These are phyloP conservation scores for Ceratobasidium sp. DNA, from an alignment of 1,284 basidiomycete species.

Conservation along the genomic window DNA sequence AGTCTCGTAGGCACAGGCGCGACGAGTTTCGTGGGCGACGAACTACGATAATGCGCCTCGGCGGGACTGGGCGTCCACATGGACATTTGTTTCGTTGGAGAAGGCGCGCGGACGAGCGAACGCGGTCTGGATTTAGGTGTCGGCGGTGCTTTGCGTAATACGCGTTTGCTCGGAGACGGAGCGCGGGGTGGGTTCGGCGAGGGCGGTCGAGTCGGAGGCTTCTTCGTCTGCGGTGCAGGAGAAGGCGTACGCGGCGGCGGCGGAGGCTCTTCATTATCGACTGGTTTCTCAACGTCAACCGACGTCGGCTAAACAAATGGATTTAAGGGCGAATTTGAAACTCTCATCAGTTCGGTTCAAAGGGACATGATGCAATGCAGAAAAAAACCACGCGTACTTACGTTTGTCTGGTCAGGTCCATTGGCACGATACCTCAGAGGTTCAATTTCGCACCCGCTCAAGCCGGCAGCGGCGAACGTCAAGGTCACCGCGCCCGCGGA, in stretches of 20 bases:
- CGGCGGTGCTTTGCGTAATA: constrained; percentile 15
- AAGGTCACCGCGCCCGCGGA: constrained; percentile 26
- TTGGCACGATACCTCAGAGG: not conserved
- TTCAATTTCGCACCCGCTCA: constrained; percentile 28
- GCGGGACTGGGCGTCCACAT: constrained; percentile 37
- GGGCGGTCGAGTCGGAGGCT: constrained; percentile 10
- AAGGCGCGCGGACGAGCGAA: constrained; percentile 19
- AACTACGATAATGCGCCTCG: constrained; percentile 22
- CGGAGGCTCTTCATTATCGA: not conserved
- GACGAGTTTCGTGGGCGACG: not conserved
- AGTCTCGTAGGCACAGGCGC: no score
- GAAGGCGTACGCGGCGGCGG: constrained; percentile 18
- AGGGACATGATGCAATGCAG: constrained; percentile 1
- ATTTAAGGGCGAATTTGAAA: constrained; percentile 4
- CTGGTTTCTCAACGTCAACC: not conserved
- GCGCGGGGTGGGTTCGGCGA: constrained; percentile 20
- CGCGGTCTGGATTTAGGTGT: constrained; percentile 19
- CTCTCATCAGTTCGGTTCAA: not conserved
- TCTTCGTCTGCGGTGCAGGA: constrained; percentile 3
- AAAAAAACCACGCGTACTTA: constrained; percentile 12
- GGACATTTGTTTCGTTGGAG: constrained; percentile 16
- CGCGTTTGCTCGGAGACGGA: constrained; percentile 34
- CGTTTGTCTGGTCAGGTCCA: constrained; percentile 11
- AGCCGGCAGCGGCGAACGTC: constrained; percentile 34
- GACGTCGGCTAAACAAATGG: constrained; percentile 16